Conservation (phyloP, 208 protist genomes). For the Phytomonas francai region DNA sequence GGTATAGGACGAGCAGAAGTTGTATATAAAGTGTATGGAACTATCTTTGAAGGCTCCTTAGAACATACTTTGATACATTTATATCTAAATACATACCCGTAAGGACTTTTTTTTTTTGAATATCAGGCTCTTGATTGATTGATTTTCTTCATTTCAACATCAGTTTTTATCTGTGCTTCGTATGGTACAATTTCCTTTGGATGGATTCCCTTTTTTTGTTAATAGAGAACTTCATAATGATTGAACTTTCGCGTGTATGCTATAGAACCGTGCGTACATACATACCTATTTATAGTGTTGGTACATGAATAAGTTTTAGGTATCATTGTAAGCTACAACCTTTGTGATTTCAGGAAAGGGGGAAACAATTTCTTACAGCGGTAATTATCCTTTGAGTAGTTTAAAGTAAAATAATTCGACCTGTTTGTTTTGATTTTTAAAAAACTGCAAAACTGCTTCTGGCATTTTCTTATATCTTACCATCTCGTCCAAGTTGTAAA, state of each 20-base stretch:
- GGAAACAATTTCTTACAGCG: background rate
- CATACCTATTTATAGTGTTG: constrained; percentile 13
- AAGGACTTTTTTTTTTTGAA: constrained; percentile 1
- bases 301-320: background rate
- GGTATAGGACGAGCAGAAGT: background rate
- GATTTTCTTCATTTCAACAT: background rate
- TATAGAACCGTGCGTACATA: constrained; percentile 1
- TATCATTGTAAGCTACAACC: background rate
- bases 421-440: background rate
- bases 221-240: background rate
- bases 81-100: constrained; percentile 8
- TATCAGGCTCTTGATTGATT: constrained; percentile 10
- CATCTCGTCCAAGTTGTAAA: background rate
- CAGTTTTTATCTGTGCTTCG: background rate
- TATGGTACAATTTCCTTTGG: constrained; percentile 11
- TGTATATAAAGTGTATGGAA: background rate
- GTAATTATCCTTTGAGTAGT: background rate
- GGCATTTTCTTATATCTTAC: background rate
- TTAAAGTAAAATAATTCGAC: background rate
- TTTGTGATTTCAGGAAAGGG: background rate
- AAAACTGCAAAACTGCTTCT: background rate
- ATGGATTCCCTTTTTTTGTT: constrained; percentile 10
- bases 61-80: background rate
- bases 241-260: background rate
- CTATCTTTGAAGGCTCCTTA: background rate